Evolutionary conservation across 345 rosid genomes (phyloP), one percentile per base, ranked within the genome.

Genomic region (Corchorus olitorius): DNA sequence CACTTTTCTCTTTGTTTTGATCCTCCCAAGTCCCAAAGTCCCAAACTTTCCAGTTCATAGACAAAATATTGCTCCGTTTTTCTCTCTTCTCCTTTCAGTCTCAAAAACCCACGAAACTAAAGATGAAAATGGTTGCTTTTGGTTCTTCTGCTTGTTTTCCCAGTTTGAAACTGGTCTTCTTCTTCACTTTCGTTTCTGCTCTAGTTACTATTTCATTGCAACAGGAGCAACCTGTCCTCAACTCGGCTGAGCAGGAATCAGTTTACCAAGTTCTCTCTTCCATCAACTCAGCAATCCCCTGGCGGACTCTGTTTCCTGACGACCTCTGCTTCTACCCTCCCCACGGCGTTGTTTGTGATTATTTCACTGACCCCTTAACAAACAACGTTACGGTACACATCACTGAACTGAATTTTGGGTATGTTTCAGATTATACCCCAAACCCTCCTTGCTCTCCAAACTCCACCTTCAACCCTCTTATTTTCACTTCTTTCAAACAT

Each of bases 251-350:
- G 83, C 97, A 85, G 79, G 86, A 91, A 16, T 63, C 92, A 0
- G 78, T 85, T 48, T 89, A 83, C 61, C 73, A 77, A 69, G 89
- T 91, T 60, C 91, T 91, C 2, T 66, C 78, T 55, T 82, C 91
- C 16, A 62, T 91, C 65, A 89, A 91, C 88, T 74, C 92, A 0
- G 80, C 72, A 54, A 83, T 88, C 70, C 76, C 88, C 0, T 88
- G 97, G 97, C 88, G 89, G 45, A 73, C 86, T 27, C 78, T 87
- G 33, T 91, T 83, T 78, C 86, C 89, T 0, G 92, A 87, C 61
- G 90, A 91, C 64, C 82, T 89, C 72, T 91, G 96, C 75, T 80
- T 77, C 65, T 91, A 92, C 0, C 78, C 97, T 59, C 92, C 94
- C 6, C 89, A 89, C 80, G 94, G 94, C 75, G 82, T 89, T 75